Evolutionary conservation across 164 flowering plant genomes (phyloP).

Genomic region (Chimonanthus salicifolius): DNA sequence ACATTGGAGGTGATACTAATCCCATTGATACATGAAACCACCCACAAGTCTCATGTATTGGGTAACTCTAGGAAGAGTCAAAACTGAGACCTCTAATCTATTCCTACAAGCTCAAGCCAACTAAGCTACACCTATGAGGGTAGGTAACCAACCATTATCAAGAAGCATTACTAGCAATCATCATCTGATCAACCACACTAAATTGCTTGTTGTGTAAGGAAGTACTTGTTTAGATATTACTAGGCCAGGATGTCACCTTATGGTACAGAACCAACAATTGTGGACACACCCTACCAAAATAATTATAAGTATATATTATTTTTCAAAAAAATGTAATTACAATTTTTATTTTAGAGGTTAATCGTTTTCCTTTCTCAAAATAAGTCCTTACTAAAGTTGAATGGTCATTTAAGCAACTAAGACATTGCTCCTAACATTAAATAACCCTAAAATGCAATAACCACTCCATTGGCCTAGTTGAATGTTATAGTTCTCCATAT

Average conservation of each 20-base stretch:
- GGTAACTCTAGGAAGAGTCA: too few species aligned
- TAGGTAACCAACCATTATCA: not conserved
- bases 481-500: too few species aligned
- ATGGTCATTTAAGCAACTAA: not conserved
- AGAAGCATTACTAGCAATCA: not conserved
- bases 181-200: not conserved
- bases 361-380: not conserved
- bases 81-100: too few species aligned
- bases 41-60: too few species aligned
- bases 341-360: not conserved
- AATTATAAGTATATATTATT: too few species aligned
- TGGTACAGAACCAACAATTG: not conserved
- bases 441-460: too few species aligned
- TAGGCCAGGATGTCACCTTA: not conserved
- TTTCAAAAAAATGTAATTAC: too few species aligned
- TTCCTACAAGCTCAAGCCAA: too few species aligned
- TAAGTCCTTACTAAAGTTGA: not conserved
- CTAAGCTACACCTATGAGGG: too few species aligned
- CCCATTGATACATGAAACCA: too few species aligned
- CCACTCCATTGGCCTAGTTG: too few species aligned
- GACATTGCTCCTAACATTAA: not conserved
- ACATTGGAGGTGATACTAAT: too few species aligned
- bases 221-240: not conserved
- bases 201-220: not conserved
- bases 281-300: not conserved